Percentiles rank a stretch among this genome's conserved stretches.
Evolutionary conservation across 2,329 filamentous ascomycete species (phyloP).

Genomic region (Phyllosticta citriasiana): DNA sequence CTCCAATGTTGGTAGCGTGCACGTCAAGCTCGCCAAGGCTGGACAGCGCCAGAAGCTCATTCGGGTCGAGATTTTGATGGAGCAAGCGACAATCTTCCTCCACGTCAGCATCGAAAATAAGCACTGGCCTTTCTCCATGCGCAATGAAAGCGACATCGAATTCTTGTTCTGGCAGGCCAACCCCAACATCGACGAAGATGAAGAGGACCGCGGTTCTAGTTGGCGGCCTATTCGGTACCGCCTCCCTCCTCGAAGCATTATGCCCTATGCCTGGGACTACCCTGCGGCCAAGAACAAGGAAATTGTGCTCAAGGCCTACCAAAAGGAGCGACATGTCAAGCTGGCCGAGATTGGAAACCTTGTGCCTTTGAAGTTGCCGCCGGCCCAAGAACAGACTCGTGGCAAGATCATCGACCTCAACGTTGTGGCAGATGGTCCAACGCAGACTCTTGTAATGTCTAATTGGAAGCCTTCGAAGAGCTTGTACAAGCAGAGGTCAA

Average conservation of each 20-base stretch:
- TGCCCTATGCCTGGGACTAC: conserved; percentile 99
- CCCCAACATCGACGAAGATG: conserved; percentile 86
- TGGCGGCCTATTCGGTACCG: conserved; percentile 92
- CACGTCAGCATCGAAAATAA: conserved; percentile 84
- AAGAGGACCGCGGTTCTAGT: conserved; percentile 67
- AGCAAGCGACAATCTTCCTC: conserved; percentile 86
- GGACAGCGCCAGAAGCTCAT: conserved; percentile 83
- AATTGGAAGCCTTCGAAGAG: conserved; percentile 92
- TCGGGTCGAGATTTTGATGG: conserved; percentile 80
- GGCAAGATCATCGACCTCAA: conserved; percentile 94
- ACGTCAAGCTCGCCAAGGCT: conserved; percentile 86
- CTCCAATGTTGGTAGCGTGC: conserved; percentile 81
- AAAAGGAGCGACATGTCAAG: conserved; percentile 83
- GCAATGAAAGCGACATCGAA: conserved; percentile 93
- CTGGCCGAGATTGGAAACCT: conserved; percentile 93
- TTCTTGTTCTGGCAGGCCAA: conserved; percentile 95
- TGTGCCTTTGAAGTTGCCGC: conserved; percentile 81
- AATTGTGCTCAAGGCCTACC: conserved; percentile 68
- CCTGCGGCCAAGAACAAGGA: conserved; percentile 95
- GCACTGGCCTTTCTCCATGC: conserved; percentile 97
- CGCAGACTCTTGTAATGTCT: conserved; percentile 84
- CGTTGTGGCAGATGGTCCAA: conserved; percentile 88
- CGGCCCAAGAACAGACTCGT: conserved; percentile 49
- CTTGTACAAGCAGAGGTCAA: conserved; percentile 64
- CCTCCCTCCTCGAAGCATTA: conserved; percentile 86